Base-by-base conservation (phyloP, 2,329 filamentous ascomycete genomes). In the Dryadomyces quercivorus region DNA sequence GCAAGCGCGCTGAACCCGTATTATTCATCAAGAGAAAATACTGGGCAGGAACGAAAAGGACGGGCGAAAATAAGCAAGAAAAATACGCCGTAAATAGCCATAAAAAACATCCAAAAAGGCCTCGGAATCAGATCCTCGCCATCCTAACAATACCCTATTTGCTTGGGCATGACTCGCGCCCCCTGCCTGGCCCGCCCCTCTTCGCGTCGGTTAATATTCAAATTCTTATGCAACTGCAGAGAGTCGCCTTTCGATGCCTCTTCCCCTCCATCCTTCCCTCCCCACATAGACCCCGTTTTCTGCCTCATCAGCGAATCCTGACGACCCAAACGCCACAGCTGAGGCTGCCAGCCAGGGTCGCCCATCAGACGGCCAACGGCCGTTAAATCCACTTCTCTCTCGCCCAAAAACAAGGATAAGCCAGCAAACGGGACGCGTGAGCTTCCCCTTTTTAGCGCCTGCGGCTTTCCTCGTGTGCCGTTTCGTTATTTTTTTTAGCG, bases 291-390 rank as follows among this genome's bases (percentile, higher is more conserved):
- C 16, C 52, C 52, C 45, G 45, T 53, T 53, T 54, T 20, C 38
- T 10, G n/a, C 12, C 20, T 20, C 18, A 7, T n/a, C 31, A 38
- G 40, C 52, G 46, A 50, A 50, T 31, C 26, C 26, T 54, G 3
- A 45, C 34, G 22, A 15, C 15, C 13, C 12, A 16, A 10, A 31
- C 9, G 8, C 9, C 21, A 9, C 51, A 51, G 47, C 40, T 52
- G 51, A 53, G 51, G 56, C 56, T 57, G 56, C 50, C 44, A 38
- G 42, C 15, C 48, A 21, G 26, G 26, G 26, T 31, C 26, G 8
- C 26, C 26, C 26, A 31, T 4, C 26, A 31, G 26, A 31, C 26
- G 26, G 8, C 26, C 26, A 31, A 31, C 26, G 26, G 26, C 26
- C 26, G 4, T 31, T 31, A 31, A 31, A 31, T 31, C 26, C 26